These are phyloP conservation scores for Amniculicola lignicola DNA, from an alignment of 495 filamentous ascomycete species.

Conservation along the genomic window DNA sequence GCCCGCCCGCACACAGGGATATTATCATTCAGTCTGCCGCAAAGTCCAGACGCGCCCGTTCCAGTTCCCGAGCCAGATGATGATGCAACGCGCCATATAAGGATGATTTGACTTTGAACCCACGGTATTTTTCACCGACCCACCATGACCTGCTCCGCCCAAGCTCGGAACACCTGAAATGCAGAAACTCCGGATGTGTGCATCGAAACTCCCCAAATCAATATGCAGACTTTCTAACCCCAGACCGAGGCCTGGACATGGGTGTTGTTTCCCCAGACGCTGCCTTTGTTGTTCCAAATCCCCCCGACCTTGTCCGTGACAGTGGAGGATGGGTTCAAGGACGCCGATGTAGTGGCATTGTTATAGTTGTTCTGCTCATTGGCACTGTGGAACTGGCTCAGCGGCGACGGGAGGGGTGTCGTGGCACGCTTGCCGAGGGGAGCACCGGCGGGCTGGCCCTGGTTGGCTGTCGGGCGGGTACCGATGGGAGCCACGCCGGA, in stretches of 20 bases:
- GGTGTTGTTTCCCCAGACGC: constrained; percentile 39
- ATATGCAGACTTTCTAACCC: constrained; percentile 33
- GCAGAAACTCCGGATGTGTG: constrained; percentile 40
- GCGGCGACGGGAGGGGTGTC: constrained; percentile 83
- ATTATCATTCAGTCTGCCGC: neutral
- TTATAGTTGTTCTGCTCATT: constrained; percentile 47
- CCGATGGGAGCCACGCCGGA: constrained; percentile 87
- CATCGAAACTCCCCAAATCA: constrained; percentile 32
- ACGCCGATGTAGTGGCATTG: constrained; percentile 53
- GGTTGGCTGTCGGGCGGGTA: constrained; percentile 66
- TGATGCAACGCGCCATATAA: constrained; percentile 12
- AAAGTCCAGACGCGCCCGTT: constrained; percentile 10
- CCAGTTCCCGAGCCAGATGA: constrained; percentile 17
- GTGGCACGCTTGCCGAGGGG: constrained; percentile 80
- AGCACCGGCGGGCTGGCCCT: constrained; percentile 57
- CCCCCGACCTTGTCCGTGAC: constrained; percentile 31
- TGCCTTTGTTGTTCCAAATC: constrained; percentile 40
- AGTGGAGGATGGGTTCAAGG: constrained; percentile 54
- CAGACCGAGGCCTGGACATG: constrained; percentile 46
- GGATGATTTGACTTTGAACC: constrained; percentile 18
- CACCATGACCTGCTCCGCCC: constrained; percentile 28
- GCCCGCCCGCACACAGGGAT: neutral
- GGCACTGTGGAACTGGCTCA: constrained; percentile 65
- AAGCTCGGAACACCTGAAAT: constrained; percentile 38
- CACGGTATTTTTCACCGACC: constrained; percentile 31